Evolutionary conservation across 2,329 filamentous ascomycete genomes (phyloP).

Genomic region (Aspergillus pseudoglaucus): DNA sequence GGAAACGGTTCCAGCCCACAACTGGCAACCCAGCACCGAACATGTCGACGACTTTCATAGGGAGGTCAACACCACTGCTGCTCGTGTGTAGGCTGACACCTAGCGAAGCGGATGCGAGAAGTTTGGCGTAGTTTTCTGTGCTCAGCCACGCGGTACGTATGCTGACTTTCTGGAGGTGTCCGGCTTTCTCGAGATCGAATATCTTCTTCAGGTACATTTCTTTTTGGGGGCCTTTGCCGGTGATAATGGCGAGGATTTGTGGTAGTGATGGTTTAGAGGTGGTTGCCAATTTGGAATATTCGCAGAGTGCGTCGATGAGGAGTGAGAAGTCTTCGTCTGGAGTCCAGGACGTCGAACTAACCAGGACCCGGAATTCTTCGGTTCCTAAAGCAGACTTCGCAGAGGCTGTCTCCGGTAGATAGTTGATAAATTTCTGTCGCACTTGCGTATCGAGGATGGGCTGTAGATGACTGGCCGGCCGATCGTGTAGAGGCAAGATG

Average conservation of each 20-base stretch:
- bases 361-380: conserved; percentile 61
- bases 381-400: conserved; percentile 54
- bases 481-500: conserved; percentile 73
- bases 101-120: conserved; percentile 79
- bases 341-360: conserved; percentile 96
- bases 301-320: conserved; percentile 72
- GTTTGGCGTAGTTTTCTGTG: conserved; percentile 72
- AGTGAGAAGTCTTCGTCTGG: conserved; percentile 91
- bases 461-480: conserved; percentile 75
- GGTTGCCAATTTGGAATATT: conserved; percentile 56
- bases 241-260: conserved; percentile 78
- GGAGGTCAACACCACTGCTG: conserved; percentile 87
- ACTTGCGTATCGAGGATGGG: conserved; percentile 51
- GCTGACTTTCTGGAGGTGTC: conserved; percentile 61
- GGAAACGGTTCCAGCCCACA: conserved; percentile 75
- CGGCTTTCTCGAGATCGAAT: conserved; percentile 51
- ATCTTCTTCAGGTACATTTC: conserved; percentile 66
- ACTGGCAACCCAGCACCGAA: conserved; percentile 92
- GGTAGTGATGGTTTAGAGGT: conserved; percentile 49
- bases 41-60: conserved; percentile 99
- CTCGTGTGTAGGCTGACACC: conserved; percentile 90
- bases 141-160: conserved; percentile 81
- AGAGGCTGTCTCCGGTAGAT: conserved; percentile 58
- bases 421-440: conserved; percentile 55
- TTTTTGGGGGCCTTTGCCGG: conserved; percentile 84